Conservation (phyloP, 2,329 filamentous ascomycete genomes). For the Fusarium poae region DNA sequence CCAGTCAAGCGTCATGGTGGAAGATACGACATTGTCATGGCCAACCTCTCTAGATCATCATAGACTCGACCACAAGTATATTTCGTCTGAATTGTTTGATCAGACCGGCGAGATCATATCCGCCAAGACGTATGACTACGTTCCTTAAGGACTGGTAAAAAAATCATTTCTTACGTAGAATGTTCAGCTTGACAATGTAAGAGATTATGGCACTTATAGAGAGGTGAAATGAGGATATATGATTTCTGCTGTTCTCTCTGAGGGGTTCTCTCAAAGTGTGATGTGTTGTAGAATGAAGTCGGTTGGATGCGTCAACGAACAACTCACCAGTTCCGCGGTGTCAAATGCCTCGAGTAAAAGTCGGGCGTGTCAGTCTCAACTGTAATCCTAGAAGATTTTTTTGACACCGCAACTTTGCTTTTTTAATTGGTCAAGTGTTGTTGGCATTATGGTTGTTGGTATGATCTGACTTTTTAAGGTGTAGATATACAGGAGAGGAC, state of each 20-base stretch:
- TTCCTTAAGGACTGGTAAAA: background rate
- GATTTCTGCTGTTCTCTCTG: background rate
- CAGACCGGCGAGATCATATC: background rate
- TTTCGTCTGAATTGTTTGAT: background rate
- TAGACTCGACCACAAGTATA: accelerated
- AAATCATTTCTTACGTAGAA: too few species aligned
- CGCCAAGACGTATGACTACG: background rate
- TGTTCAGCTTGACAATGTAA: too few species aligned
- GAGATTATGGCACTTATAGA: too few species aligned
- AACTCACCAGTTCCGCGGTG: background rate
- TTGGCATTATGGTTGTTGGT: background rate
- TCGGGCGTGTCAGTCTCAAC: background rate
- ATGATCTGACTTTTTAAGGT: constrained; percentile 7
- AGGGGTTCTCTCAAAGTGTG: background rate
- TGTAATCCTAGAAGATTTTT: background rate
- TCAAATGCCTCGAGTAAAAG: background rate
- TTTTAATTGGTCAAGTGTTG: constrained; percentile 1
- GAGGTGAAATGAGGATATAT: background rate
- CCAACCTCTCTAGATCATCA: background rate
- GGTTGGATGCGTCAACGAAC: background rate
- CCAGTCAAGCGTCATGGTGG: background rate
- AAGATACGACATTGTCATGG: background rate
- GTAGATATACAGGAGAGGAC: background rate
- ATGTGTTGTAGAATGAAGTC: background rate
- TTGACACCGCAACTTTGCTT: constrained; percentile 16